Conservation (phyloP, 345 rosid genomes). For the Kernera saxatilis region DNA sequence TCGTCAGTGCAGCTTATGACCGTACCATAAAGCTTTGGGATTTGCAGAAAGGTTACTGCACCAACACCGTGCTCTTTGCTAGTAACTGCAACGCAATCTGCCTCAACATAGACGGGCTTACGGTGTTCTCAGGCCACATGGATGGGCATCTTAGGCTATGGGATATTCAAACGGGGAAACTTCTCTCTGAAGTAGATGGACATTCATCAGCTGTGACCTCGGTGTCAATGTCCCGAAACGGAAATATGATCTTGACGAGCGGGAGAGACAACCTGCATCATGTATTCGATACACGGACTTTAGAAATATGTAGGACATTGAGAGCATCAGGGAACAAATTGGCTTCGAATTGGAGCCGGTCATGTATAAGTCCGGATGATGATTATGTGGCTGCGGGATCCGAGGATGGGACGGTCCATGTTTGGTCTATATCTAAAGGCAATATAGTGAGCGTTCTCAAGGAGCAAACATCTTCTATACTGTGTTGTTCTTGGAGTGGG, state of each 20-base stretch:
- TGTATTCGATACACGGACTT: constrained; percentile 70
- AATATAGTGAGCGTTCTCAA: constrained; percentile 71
- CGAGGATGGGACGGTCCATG: constrained; percentile 69
- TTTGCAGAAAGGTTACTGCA: constrained; percentile 93
- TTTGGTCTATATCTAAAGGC: constrained; percentile 74
- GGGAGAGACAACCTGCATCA: constrained; percentile 94
- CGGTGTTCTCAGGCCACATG: constrained; percentile 90
- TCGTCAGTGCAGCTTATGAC: constrained; percentile 89
- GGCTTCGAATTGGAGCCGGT: constrained; percentile 95
- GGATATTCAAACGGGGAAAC: constrained; percentile 87
- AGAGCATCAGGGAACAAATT: constrained; percentile 77
- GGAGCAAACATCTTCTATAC: constrained; percentile 72
- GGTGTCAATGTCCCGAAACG: constrained; percentile 59
- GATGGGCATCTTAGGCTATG: constrained; percentile 94
- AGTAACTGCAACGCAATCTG: constrained; percentile 89
- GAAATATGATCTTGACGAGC: constrained; percentile 66
- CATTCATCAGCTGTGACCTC: constrained; percentile 87
- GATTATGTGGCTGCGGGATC: constrained; percentile 90
- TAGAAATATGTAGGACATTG: constrained; percentile 78
- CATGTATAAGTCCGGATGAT: constrained; percentile 88
- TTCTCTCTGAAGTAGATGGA: constrained; percentile 82
- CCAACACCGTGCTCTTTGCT: constrained; percentile 74
- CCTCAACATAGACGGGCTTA: constrained; percentile 81
- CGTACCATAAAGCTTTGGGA: constrained; percentile 98
- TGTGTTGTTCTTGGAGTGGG: constrained; percentile 94